Conservation (phyloP, 2,329 filamentous ascomycete genomes). For the Amauroascus niger region DNA sequence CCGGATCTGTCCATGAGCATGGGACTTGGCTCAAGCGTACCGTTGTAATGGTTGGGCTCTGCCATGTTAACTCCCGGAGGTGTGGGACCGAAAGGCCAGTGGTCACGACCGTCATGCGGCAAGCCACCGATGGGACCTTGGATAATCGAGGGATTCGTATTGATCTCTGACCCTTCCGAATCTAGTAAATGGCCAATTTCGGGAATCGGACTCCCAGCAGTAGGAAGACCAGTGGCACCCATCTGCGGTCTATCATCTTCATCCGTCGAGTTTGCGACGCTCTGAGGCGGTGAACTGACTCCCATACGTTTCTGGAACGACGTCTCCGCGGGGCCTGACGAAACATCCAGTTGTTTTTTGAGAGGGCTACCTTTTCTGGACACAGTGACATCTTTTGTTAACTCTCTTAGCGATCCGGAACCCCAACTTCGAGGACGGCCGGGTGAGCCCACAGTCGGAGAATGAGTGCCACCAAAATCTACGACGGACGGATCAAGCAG, state of each 20-base stretch:
- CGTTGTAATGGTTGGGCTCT: conserved; percentile 1
- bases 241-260: conserved; percentile 47
- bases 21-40: conserved; percentile 4
- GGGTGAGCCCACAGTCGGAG: conserved; percentile 35
- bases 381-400: conserved; percentile 18
- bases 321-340: conserved; percentile 29
- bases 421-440: conserved; percentile 31
- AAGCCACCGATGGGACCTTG: conserved; percentile 59
- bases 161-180: conserved; percentile 49
- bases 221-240: conserved; percentile 60
- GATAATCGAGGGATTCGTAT: conserved; percentile 76
- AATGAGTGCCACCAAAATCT: conserved; percentile 40
- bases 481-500: conserved; percentile 74
- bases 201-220: conserved; percentile 60
- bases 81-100: conserved; percentile 50
- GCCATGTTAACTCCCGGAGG: conserved; percentile 36
- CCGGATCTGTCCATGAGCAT: conserved; percentile 33
- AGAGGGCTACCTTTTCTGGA: conserved; percentile 37
- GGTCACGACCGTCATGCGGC: conserved; percentile 40
- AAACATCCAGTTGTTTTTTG: conserved; percentile 35
- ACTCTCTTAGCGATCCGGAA: conserved; percentile 20
- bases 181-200: conserved; percentile 61
- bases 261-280: conserved; percentile 40
- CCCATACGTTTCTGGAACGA: conserved; percentile 34
- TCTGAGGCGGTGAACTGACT: conserved; percentile 46